Percentiles rank a stretch among this genome's conserved stretches.
phyloP scores from a whole-genome alignment of 306 rosid species.

The barrel medic (Medicago truncatula) region MtrunA17r5.0-ANR NC_053046.1:6394501-6395000 shows the following conservation, averaged over 20 bases:
- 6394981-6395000: slow-evolving; percentile 84
- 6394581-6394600: background rate
- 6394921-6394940: slow-evolving; percentile 77
- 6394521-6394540: too few species aligned
- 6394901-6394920: slow-evolving; percentile 64
- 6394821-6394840: slow-evolving; percentile 76
- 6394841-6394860: slow-evolving; percentile 44
- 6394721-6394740: background rate
- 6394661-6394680: slow-evolving; percentile 71
- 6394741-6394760: slow-evolving; percentile 46
- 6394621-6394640: slow-evolving; percentile 99
- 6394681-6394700: slow-evolving; percentile 79
- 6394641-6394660: slow-evolving; percentile 81
- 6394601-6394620: slow-evolving; percentile 80
- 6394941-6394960: slow-evolving; percentile 75
- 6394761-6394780: slow-evolving; percentile 68
- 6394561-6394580: background rate
- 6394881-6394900: slow-evolving; percentile 80
- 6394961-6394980: slow-evolving; percentile 56
- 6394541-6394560: too few species aligned
- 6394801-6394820: slow-evolving; percentile 74
- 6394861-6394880: slow-evolving; percentile 60
- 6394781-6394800: slow-evolving; percentile 75
- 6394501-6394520: too few species aligned
- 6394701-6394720: slow-evolving; percentile 20